Percentiles rank a stretch among this genome's conserved stretches.
phyloP scores from a whole-genome alignment of 1,139 yeast genomes.

The Protomyces inouyei region DNA sequence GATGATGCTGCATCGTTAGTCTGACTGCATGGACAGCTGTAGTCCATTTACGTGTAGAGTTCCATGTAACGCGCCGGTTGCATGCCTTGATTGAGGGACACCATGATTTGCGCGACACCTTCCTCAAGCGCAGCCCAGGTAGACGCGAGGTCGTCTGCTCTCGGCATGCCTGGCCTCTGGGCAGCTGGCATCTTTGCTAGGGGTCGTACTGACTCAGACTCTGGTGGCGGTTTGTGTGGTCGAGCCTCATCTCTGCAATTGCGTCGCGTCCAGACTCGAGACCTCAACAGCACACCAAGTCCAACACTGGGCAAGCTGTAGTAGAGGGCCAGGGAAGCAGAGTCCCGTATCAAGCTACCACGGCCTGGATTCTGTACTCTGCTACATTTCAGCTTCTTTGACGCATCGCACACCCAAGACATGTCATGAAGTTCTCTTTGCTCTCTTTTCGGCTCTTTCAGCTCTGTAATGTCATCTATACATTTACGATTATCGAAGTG shows the following conservation, averaged over 20 bases:
- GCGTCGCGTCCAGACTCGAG: too few species aligned
- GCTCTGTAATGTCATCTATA: neutral
- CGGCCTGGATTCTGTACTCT: too few species aligned
- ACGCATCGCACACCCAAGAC: too few species aligned
- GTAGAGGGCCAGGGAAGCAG: too few species aligned
- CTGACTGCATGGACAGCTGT: slow-evolving; percentile 27
- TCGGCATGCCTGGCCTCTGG: slow-evolving; percentile 5
- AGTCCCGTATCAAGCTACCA: too few species aligned
- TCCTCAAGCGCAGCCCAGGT: slow-evolving; percentile 31
- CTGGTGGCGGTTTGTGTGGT: too few species aligned
- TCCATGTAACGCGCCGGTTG: slow-evolving; percentile 39
- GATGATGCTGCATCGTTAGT: slow-evolving; percentile 52
- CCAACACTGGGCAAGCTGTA: too few species aligned
- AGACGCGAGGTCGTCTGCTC: slow-evolving; percentile 12
- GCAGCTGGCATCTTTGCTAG: neutral
- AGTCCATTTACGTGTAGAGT: slow-evolving; percentile 40
- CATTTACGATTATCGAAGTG: neutral
- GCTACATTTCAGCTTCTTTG: too few species aligned
- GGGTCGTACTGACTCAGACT: too few species aligned
- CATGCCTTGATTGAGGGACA: slow-evolving; percentile 29
- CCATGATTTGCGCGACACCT: slow-evolving; percentile 30
- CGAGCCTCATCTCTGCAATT: too few species aligned
- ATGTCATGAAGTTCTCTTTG: neutral
- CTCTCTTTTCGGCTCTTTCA: neutral
- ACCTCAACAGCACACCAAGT: too few species aligned